Percentiles rank a stretch among this genome's conserved stretches.
phyloP scores from a whole-genome alignment of 495 filamentous ascomycete species.

The Daldinia loculata region DNA sequence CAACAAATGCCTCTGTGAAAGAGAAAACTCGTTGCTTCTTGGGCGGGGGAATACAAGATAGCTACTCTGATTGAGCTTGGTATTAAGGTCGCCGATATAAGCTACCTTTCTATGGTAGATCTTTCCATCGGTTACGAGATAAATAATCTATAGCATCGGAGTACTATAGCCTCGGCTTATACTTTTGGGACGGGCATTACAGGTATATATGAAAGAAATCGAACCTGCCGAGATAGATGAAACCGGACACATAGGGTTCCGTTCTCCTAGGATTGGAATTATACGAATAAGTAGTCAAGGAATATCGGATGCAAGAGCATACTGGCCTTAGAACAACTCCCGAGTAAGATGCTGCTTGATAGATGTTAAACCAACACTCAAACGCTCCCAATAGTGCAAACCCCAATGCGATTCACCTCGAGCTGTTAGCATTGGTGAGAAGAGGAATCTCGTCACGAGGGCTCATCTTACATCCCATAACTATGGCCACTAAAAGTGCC shows the following conservation, averaged over 20 bases:
- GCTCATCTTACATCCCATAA: constrained; percentile 7
- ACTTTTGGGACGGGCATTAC: too few relatives aligned
- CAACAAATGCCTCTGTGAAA: not conserved
- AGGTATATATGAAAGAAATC: not conserved
- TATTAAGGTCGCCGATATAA: not conserved
- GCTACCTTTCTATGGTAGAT: not conserved
- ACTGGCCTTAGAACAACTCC: not conserved
- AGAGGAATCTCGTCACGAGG: constrained; percentile 14
- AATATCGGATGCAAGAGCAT: not conserved
- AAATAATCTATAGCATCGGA: not conserved
- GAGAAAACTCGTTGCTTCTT: not conserved
- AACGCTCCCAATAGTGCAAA: not conserved
- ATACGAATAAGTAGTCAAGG: constrained; percentile 6
- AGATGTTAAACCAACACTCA: too few relatives aligned
- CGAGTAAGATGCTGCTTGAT: not conserved
- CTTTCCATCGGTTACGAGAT: not conserved
- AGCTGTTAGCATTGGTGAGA: constrained; percentile 5
- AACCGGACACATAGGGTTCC: constrained; percentile 17
- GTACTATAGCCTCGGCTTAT: too few relatives aligned
- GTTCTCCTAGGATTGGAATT: constrained; percentile 21
- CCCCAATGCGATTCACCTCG: not conserved
- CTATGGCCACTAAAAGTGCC: constrained; percentile 3
- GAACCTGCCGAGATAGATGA: constrained; percentile 2
- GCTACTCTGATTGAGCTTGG: not conserved
- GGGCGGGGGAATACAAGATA: not conserved